phyloP scores from a whole-genome alignment of 2,329 filamentous ascomycete species.

The Plenodomus biglobosus region DNA sequence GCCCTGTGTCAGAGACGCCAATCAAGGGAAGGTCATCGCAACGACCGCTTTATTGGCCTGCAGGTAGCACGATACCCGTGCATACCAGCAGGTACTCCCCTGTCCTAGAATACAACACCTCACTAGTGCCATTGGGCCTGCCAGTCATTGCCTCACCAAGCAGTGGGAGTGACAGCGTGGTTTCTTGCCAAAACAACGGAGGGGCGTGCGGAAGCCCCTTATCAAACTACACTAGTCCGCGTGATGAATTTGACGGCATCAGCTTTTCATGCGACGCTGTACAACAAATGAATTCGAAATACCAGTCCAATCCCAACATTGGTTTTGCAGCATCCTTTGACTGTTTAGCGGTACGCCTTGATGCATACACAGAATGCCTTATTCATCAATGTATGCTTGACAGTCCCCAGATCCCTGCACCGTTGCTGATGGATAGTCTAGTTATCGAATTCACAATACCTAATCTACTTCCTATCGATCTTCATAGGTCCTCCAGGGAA shows the following conservation, averaged over 20 bases:
- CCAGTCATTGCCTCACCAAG: conserved; percentile 16
- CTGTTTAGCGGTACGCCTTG: conserved; percentile 27
- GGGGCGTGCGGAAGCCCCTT: conserved; percentile 16
- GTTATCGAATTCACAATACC: conserved; percentile 25
- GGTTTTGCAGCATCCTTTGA: conserved; percentile 24
- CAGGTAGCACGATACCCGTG: conserved; percentile 2
- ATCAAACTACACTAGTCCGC: conserved; percentile 18
- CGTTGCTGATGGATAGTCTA: conserved; percentile 11
- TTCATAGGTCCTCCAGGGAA: conserved; percentile 19
- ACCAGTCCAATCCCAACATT: conserved; percentile 12
- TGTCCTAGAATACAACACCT: conserved; percentile 1
- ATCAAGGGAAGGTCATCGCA: neutral
- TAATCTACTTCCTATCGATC: conserved; percentile 33
- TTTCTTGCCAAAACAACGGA: conserved; percentile 11
- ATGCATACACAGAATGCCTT: conserved; percentile 19
- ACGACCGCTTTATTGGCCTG: conserved; percentile 2
- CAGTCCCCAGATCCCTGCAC: neutral
- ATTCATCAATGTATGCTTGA: conserved; percentile 34
- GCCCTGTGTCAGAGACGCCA: conserved; percentile 12
- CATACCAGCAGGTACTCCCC: neutral
- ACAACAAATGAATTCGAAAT: conserved; percentile 6
- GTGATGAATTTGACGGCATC: conserved; percentile 4
- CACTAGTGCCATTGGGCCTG: conserved; percentile 8
- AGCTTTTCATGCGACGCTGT: conserved; percentile 14
- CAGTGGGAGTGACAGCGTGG: conserved; percentile 18